Evolutionary conservation across 208 protist genomes (phyloP), one percentile per base, ranked within the genome.

Genomic region (Leptomonas seymouri): DNA sequence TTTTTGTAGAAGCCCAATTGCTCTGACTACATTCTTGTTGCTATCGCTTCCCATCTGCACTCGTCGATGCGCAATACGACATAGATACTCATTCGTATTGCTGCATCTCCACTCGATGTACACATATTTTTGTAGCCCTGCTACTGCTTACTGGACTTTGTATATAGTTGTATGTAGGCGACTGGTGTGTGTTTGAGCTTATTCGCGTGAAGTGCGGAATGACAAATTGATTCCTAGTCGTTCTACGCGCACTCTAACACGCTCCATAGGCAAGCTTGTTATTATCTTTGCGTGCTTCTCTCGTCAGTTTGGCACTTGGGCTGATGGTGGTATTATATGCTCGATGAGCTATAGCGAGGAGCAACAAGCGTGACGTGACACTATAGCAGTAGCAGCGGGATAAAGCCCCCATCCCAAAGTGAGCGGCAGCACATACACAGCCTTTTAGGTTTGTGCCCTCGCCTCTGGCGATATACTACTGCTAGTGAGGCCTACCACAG

Each of bases 31-130:
- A n/a, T n/a, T n/a, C n/a, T n/a, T n/a, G n/a, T n/a, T n/a, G n/a
- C n/a, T n/a, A n/a, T n/a, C n/a, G n/a, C n/a, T n/a, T n/a, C n/a
- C n/a, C n/a, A n/a, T n/a, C 60, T 42, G 46, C 30, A 14, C 41
- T 62, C 49, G 45, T 65, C 46, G 46, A 65, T 55, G 46, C 27
- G 31, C 46, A 3, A 30, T 15, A 45, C 46, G 60, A 65, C 25
- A 65, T 46, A 42, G 15, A 31, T 44, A 39, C 44, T 55, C 16
- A 42, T 44, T 65, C 28, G 27, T 55, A 3, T 44, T 44, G 60
- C 46, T 31, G 18, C 45, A 42, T 18, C 12, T 27, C 46, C 30
- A 30, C n/a, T 55, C 60, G 44, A 42, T 49, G 28, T 46, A 55
- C 11, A 0, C 28, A 44, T 65, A 28, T 50, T 42, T 59, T 50